Conservation (phyloP, 1,284 basidiomycete genomes). For the Wolfiporia cocos region DNA sequence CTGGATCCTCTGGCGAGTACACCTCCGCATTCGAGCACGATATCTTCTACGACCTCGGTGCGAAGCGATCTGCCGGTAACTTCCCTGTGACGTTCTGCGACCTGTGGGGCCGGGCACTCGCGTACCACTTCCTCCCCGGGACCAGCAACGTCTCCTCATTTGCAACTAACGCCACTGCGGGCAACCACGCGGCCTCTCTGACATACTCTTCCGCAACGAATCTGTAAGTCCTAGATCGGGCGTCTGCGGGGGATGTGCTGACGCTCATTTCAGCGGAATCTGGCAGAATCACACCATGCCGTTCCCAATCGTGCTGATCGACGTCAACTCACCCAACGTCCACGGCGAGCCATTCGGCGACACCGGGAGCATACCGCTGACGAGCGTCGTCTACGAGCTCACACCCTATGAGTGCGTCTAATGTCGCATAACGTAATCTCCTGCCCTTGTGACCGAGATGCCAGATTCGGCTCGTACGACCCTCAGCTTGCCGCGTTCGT, state of each 20-base stretch:
- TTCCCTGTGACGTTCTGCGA: constrained; percentile 9
- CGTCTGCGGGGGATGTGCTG: too few relatives aligned
- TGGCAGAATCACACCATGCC: constrained; percentile 4
- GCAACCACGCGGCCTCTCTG: constrained; percentile 5
- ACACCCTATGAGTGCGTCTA: constrained; percentile 3
- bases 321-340: constrained; percentile 7
- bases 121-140: constrained; percentile 7
- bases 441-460: too few relatives aligned
- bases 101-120: constrained; percentile 5
- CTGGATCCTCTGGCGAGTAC: constrained; percentile 5
- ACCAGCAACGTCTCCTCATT: constrained; percentile 1
- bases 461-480: constrained; percentile 7
- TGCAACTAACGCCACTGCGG: constrained; percentile 4
- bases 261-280: background rate
- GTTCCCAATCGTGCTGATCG: constrained; percentile 6
- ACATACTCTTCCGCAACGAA: constrained; percentile 7
- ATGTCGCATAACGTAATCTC: too few relatives aligned
- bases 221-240: constrained; percentile 1
- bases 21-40: background rate
- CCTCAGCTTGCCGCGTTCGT: constrained; percentile 8
- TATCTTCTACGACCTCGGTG: constrained; percentile 6
- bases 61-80: constrained; percentile 3
- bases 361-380: constrained; percentile 1
- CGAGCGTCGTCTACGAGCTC: constrained; percentile 5
- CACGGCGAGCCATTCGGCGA: constrained; percentile 3